Base-by-base conservation (phyloP, 208 protist species). In the Wallacemonas sp. region DNA sequence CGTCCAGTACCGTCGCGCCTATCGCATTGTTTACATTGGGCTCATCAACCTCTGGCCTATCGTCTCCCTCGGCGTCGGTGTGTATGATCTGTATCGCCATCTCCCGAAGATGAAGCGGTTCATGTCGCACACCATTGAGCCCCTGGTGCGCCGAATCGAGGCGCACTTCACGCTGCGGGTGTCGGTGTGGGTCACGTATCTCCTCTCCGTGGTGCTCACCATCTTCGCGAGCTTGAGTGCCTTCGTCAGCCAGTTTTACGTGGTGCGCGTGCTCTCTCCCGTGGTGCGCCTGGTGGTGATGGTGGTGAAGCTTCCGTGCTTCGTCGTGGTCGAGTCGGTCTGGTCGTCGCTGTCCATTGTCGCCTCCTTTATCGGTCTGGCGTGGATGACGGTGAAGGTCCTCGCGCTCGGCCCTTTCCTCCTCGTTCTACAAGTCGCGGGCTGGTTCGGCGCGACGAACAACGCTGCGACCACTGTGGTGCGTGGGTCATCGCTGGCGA, bases 21-120 rank as follows among this genome's bases (percentile, higher is more conserved):
- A 85, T 5, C 83, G 85, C 11, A 39, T 89, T 16, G 61, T 79
- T 29, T 83, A 87, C 78, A 85, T 86, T 16, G 73, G 65, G 11
- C 39, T 92, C 19, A 61, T 78, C 2, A 88, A 95, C 63, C 56
- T 95, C 16, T 87, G 76, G 78, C 89, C 89, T 1, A 49, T 95
- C 23, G 63, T 95, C 32, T 88, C 89, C 30, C 72, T 95, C 14
- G 77, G 70, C 17, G 84, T 87, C 2, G 89, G 89, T 8, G 48
- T 88, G 11, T 95, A 92, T 66, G 89, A 95, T 69, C 55, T 95
- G 23, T 95, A 95, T 65, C 87, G 87, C 62, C 83, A 92, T 52
- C 67, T 95, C 16, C 85, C 85, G 14, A 79, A 89, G 68, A 80
- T 94, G 61, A 88, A 86, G 57, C 44, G 29, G 0, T 90, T 90